Evolutionary conservation across 2,329 filamentous ascomycete species (phyloP), one percentile per base, ranked within the genome.

Genomic region (Cadophora sp.): DNA sequence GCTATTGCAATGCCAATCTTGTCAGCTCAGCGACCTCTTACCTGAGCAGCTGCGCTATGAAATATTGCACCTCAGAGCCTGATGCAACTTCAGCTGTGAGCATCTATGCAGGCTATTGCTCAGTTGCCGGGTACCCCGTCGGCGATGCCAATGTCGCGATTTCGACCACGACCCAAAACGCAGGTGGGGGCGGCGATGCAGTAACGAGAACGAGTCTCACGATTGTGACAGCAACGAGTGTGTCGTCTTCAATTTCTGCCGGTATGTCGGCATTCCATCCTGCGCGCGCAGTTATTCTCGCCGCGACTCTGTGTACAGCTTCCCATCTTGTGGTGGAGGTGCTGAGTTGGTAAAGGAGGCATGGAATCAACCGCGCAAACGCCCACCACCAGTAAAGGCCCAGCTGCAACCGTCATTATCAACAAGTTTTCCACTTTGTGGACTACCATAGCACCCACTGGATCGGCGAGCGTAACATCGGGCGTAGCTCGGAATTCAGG

Each of bases 1-100:
- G 46, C 46, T 50, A 22, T 22, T 50, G 46, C 46, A 50, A 50
- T 50, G 46, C 46, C 19, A 50, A 50, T n/a, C 46, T 50, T 50
- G 46, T 22, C n/a, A 50, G 46, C 46, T 22, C 46, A 22, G 46
- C 46, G 22, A 50, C 46, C n/a, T 50, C 46, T 7, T 50, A 50
- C n/a, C 46, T 50, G 8, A 50, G 46, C 46, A 22, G 46, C 22
- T 50, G 46, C n/a, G 46, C 46, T 5, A 50, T 50, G 5, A 50
- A 22, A 22, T 50, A 50, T n/a, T 50, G 46, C 19, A 50, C 46
- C 1, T 22, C 46, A 22, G 46, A 50, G n/a, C 46, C 46, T 9
- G 46, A 50, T 22, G 46, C 46, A 12, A 50, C 46, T 24, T 24
- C n/a, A 2, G 46, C 46, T 24, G 46, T 50, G 12, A 50, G 24